Evolutionary conservation across 2,329 filamentous ascomycete genomes (phyloP), one percentile per base, ranked within the genome.

Genomic region (Graphilbum fragrans): DNA sequence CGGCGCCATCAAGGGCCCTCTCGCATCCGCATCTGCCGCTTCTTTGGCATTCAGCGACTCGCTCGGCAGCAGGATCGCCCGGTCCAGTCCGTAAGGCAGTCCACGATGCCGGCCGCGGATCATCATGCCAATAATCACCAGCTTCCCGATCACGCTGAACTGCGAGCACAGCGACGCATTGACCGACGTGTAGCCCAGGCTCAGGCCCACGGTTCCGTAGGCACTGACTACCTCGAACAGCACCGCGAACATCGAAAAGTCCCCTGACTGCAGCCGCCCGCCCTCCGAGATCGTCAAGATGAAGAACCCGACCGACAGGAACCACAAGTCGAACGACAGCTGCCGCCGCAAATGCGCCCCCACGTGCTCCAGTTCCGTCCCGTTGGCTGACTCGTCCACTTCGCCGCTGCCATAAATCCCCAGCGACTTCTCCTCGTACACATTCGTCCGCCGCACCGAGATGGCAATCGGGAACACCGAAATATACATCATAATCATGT

Each of bases 401-500:
- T 71, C 68, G 29, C 64, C 55, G n/a, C 63, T 55, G 38, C 64
- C 66, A 54, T 82, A 87, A 23, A 93, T 77, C 5, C 86, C 86
- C 1, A 92, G 72, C 1, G 80, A 86, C 49, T 81, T 85, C 57
- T 96, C 90, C 60, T 95, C 90, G 64, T 96, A 96, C 3, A 95
- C 90, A 57, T 96, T 96, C 44, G 90, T 95, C 49, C 85, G 73
- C 41, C 90, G 86, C 52, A 96, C 83, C 7, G 85, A 92, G 53
- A 96, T 96, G 56, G 92, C 90, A 52, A 96, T 94, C 5, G 90
- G 90, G 52, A 94, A 94, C 45, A 95, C 85, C 44, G 88, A 94
- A 47, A 96, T 94, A 61, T 96, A 96, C 92, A 96, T 96, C 92
- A 96, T 96, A 60, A 96, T 80, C 61, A 96, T 68, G 63, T 95